Evolutionary conservation across 169 alveolate species (phyloP).

Genomic region (Plasmodium blacklocki): DNA sequence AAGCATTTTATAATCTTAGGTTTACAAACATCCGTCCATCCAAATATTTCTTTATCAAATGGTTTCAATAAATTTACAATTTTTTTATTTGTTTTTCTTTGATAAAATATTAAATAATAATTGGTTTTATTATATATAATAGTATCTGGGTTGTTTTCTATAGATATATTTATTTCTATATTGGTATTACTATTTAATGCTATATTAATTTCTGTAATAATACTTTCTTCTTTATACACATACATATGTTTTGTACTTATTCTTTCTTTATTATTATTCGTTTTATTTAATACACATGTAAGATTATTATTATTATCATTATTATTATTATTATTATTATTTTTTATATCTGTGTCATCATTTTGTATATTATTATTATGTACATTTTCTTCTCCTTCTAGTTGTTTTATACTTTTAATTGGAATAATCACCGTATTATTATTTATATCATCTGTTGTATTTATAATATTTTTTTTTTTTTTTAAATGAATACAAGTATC

Average conservation of each 20-base stretch:
- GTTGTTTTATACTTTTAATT: not conserved
- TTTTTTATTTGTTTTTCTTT: slow-evolving; percentile 55
- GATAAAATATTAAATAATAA: slow-evolving; percentile 51
- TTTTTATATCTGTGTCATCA: not conserved
- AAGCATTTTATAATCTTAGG: slow-evolving; percentile 47
- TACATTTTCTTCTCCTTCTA: not conserved
- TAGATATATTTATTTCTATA: slow-evolving; percentile 41
- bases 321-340: not conserved
- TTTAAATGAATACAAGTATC: not conserved
- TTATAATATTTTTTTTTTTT: not conserved
- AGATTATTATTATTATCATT: not conserved
- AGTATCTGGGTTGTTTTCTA: slow-evolving; percentile 61
- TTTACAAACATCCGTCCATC: slow-evolving; percentile 56
- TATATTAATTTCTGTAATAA: slow-evolving; percentile 49
- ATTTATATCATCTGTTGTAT: not conserved
- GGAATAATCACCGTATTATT: not conserved
- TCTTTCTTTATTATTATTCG: no score
- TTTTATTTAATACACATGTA: no score
- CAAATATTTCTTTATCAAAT: slow-evolving; percentile 46
- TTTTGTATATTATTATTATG: not conserved
- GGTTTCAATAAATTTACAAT: slow-evolving; percentile 45
- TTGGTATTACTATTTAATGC: slow-evolving; percentile 39
- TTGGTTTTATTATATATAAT: slow-evolving; percentile 37
- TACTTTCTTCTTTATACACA: slow-evolving; percentile 36
- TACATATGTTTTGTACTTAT: not conserved